Evolutionary conservation across 257 asterid genomes (phyloP).

Genomic region (Knoxia roxburghii): DNA sequence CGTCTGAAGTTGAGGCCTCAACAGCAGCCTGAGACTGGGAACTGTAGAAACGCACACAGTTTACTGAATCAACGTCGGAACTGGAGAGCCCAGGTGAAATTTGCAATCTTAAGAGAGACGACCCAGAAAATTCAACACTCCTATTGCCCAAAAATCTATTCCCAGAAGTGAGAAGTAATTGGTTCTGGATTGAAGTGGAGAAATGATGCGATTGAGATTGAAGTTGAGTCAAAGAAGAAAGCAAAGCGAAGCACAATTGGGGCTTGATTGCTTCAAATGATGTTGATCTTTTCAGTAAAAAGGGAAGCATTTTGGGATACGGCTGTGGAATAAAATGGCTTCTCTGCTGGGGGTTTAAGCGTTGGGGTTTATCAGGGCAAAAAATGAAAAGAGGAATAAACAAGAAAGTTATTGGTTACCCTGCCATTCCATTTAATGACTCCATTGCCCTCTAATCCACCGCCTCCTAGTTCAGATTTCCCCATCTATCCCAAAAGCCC

Average conservation of each 20-base stretch:
- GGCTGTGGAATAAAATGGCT: background rate
- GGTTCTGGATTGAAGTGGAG: conserved; percentile 17
- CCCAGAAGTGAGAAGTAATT: conserved; percentile 22
- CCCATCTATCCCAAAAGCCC: conserved; percentile 20
- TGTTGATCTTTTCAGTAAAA: conserved; percentile 32
- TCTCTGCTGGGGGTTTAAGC: conserved; percentile 6
- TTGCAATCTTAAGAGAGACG: conserved; percentile 21
- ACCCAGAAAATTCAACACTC: conserved; percentile 19
- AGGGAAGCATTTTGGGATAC: conserved; percentile 39
- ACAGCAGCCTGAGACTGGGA: conserved; percentile 51
- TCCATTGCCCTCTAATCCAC: conserved; percentile 21
- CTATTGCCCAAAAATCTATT: conserved; percentile 9
- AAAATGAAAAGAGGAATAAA: background rate
- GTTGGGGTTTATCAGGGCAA: background rate
- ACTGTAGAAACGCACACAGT: conserved; percentile 32
- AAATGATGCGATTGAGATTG: conserved; percentile 22
- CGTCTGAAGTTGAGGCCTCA: conserved; percentile 69
- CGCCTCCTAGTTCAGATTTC: conserved; percentile 10
- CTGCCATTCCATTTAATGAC: background rate
- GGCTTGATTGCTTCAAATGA: conserved; percentile 13
- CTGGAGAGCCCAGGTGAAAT: conserved; percentile 20
- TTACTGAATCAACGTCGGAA: background rate
- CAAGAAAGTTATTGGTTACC: too few relatives aligned
- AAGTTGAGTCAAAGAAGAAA: conserved; percentile 28
- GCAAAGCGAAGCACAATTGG: conserved; percentile 18